Percentiles rank a stretch among this genome's conserved stretches.
These are phyloP conservation scores for Aspergillus clavatus DNA, from an alignment of 2,329 filamentous ascomycete species.

Conservation along the genomic window DNA sequence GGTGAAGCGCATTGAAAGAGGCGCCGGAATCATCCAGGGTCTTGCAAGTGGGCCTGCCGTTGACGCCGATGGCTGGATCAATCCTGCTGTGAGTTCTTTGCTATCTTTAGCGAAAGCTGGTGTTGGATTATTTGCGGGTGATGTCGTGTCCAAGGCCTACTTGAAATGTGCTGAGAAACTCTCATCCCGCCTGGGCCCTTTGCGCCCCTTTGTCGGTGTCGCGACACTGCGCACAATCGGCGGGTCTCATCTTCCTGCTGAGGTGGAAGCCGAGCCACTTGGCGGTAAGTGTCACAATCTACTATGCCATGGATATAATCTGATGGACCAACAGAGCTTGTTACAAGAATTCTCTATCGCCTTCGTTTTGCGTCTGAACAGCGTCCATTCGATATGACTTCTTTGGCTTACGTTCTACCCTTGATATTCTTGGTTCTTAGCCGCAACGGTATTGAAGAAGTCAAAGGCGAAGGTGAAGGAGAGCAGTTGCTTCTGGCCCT, in stretches of 20 bases:
- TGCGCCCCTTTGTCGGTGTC: slow-evolving; percentile 79
- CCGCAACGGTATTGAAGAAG: slow-evolving; percentile 66
- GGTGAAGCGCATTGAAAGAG: slow-evolving; percentile 69
- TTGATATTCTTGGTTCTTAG: slow-evolving; percentile 73
- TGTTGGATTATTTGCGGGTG: slow-evolving; percentile 74
- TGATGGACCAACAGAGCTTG: slow-evolving; percentile 46
- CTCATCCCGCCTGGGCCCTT: slow-evolving; percentile 66
- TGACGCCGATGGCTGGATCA: slow-evolving; percentile 83
- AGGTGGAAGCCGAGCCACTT: slow-evolving; percentile 73
- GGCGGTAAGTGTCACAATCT: slow-evolving; percentile 48
- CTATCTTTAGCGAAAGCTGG: slow-evolving; percentile 68
- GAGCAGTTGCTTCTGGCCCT: slow-evolving; percentile 84
- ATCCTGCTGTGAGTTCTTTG: slow-evolving; percentile 68
- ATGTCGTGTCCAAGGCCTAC: slow-evolving; percentile 71
- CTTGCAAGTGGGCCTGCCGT: slow-evolving; percentile 85
- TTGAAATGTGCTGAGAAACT: slow-evolving; percentile 73
- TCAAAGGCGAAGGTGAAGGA: slow-evolving; percentile 69
- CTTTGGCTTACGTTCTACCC: slow-evolving; percentile 80
- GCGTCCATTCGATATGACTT: slow-evolving; percentile 84
- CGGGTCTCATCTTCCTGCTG: slow-evolving; percentile 65
- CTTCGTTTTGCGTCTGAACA: slow-evolving; percentile 88
- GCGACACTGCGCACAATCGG: slow-evolving; percentile 78
- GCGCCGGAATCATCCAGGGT: slow-evolving; percentile 77
- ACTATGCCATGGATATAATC: background rate
- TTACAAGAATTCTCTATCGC: slow-evolving; percentile 85